Evolutionary conservation across 1,284 basidiomycete species (phyloP).

Genomic region (Irpex rosettiformis): DNA sequence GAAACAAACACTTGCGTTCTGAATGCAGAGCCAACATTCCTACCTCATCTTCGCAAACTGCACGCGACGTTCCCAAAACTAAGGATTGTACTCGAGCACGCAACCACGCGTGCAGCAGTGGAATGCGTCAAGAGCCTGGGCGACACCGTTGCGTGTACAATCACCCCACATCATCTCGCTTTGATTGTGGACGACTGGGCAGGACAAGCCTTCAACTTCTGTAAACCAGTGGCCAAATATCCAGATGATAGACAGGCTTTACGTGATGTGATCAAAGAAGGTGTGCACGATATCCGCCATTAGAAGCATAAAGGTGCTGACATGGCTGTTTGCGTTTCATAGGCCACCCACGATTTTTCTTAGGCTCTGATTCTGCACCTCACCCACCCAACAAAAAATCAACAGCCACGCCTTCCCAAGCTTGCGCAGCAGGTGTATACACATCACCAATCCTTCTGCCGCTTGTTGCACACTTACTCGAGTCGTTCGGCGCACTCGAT

Average conservation of each 20-base stretch:
- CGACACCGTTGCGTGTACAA: conserved; percentile 90
- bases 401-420: conserved; percentile 63
- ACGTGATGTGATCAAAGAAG: conserved; percentile 76
- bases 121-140: conserved; percentile 86
- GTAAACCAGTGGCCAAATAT: conserved; percentile 98
- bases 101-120: conserved; percentile 96
- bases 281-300: conserved; percentile 33
- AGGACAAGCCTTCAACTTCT: conserved; percentile 94
- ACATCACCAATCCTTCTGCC: conserved; percentile 90
- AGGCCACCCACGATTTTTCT: conserved; percentile 96
- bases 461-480: conserved; percentile 80
- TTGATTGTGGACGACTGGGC: conserved; percentile 98
- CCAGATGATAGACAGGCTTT: conserved; percentile 89
- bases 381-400: conserved; percentile 85
- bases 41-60: conserved; percentile 84
- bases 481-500: conserved; percentile 83
- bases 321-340: background rate
- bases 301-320: background rate
- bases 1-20: conserved; percentile 87
- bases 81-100: conserved; percentile 97
- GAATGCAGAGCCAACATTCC: conserved; percentile 91
- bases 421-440: conserved; percentile 93
- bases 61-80: conserved; percentile 88
- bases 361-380: conserved; percentile 97
- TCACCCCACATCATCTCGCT: conserved; percentile 95